phyloP scores from a whole-genome alignment of 2,329 filamentous ascomycete genomes.

The Plenodomus biglobosus region DNA sequence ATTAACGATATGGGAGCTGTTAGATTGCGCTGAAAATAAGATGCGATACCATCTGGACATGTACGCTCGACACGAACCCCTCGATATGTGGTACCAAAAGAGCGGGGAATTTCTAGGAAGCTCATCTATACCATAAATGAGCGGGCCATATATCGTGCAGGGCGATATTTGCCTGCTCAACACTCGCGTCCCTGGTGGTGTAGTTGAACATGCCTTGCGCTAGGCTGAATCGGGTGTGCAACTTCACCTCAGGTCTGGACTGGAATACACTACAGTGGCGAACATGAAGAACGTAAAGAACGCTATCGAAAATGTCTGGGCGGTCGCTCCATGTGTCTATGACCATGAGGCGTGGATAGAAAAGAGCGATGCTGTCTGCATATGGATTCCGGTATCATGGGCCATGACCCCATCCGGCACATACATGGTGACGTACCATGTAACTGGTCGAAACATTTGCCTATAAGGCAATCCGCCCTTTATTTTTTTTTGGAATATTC shows the following conservation, averaged over 20 bases:
- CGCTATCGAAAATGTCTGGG: not conserved
- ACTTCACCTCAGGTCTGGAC: not conserved
- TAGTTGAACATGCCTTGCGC: not conserved
- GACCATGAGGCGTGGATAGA: not conserved
- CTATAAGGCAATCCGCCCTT: not conserved
- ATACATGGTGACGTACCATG: not conserved
- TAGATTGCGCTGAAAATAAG: no score
- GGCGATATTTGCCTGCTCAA: not conserved
- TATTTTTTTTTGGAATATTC: no score
- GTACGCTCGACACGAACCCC: no score
- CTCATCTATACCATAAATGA: no score
- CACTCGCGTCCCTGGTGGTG: not conserved
- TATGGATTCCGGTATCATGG: not conserved
- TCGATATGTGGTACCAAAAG: no score
- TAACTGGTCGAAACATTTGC: not conserved
- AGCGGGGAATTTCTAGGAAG: no score
- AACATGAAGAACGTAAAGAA: not conserved
- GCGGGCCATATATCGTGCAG: no score
- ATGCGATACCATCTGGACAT: no score
- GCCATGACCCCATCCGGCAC: not conserved
- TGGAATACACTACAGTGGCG: not conserved
- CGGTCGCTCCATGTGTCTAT: not conserved
- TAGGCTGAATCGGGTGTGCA: not conserved
- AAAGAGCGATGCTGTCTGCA: not conserved
- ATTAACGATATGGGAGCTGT: no score